Percentiles rank a stretch among this genome's conserved stretches.
These are phyloP conservation scores for Metarhizium robertsii DNA, from an alignment of 2,329 filamentous ascomycete genomes.

Conservation along the genomic window DNA sequence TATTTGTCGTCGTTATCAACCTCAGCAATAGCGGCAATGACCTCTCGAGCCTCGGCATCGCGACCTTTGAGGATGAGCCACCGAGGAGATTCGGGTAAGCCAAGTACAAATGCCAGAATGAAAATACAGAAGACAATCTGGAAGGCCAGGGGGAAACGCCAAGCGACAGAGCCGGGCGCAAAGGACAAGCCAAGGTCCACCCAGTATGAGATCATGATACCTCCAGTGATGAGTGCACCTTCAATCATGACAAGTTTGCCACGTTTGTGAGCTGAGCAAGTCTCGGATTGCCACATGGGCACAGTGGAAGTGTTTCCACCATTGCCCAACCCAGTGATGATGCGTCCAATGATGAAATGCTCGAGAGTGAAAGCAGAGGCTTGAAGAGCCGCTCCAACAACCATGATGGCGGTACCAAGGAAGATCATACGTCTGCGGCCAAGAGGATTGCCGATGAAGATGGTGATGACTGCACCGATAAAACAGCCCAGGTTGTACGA, in stretches of 20 bases:
- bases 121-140: conserved; percentile 49
- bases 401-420: conserved; percentile 47
- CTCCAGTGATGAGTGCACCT: conserved; percentile 46
- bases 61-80: conserved; percentile 36
- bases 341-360: conserved; percentile 48
- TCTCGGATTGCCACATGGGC: conserved; percentile 54
- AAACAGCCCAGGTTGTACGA: conserved; percentile 54
- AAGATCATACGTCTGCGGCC: conserved; percentile 51
- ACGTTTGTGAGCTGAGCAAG: conserved; percentile 45
- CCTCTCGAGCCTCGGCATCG: conserved; percentile 35
- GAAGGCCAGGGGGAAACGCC: conserved; percentile 52
- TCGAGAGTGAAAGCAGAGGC: conserved; percentile 42
- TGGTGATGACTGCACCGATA: conserved; percentile 54
- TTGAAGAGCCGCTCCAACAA: conserved; percentile 51
- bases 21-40: conserved; percentile 44
- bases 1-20: conserved; percentile 45
- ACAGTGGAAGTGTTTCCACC: conserved; percentile 47
- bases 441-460: conserved; percentile 54
- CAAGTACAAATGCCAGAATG: conserved; percentile 42
- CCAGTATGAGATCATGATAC: conserved; percentile 52
- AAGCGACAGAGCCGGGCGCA: conserved; percentile 27
- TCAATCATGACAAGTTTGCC: conserved; percentile 55
- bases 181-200: conserved; percentile 49
- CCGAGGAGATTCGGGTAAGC: conserved; percentile 44
- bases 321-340: conserved; percentile 50